Conservation (phyloP, 2,329 filamentous ascomycete genomes). For the Diaporthe ilicicola region DNA sequence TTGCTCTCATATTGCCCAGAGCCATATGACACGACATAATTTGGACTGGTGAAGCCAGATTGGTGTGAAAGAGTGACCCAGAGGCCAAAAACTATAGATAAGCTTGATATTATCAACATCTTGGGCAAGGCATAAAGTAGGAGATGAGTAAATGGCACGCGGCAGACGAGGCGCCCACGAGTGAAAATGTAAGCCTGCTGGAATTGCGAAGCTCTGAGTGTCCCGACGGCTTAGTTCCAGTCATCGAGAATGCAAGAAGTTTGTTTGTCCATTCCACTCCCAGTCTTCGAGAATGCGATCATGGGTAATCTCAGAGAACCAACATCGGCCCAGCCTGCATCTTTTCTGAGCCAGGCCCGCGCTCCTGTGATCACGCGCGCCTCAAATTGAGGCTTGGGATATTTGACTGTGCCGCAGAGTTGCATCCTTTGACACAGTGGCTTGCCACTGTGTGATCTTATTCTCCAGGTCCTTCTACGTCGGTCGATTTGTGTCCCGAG, state of each 20-base stretch:
- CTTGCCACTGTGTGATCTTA: neutral
- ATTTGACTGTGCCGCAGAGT: neutral
- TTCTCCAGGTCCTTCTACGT: neutral
- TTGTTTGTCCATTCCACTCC: neutral
- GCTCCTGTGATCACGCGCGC: neutral
- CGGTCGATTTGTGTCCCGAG: too few species aligned
- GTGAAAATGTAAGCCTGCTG: neutral
- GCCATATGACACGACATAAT: conserved; percentile 1
- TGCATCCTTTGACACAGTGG: neutral
- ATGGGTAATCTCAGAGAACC: neutral
- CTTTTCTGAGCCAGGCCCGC: neutral
- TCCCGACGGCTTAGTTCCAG: neutral
- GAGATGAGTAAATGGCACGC: neutral
- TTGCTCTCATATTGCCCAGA: neutral
- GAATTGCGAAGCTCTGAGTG: neutral
- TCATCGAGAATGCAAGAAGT: neutral
- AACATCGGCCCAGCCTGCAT: neutral
- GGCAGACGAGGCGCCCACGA: neutral
- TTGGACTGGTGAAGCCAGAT: neutral
- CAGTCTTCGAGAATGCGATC: neutral
- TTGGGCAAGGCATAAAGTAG: neutral
- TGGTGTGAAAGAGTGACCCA: neutral
- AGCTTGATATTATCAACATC: neutral
- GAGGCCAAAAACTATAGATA: neutral
- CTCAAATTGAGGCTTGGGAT: neutral